Evolutionary conservation across 805 yeast genomes (phyloP).

Genomic region (Torulaspora delbrueckii): DNA sequence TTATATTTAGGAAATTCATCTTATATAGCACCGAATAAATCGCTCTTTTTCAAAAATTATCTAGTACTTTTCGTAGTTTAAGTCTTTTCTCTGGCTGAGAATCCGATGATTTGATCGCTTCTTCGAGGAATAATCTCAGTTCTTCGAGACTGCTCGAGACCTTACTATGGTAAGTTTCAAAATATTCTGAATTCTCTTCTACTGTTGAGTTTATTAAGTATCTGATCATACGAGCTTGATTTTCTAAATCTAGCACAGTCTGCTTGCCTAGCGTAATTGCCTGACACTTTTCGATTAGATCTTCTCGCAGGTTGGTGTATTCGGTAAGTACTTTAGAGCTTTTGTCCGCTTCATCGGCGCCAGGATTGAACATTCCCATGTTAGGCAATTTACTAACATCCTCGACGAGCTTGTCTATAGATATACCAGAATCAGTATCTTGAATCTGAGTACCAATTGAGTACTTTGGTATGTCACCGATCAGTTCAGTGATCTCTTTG

Average conservation of each 20-base stretch:
- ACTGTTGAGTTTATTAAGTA: slow-evolving; percentile 10
- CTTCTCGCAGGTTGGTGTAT: slow-evolving; percentile 23
- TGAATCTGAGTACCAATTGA: slow-evolving; percentile 22
- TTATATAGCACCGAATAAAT: slow-evolving; percentile 6
- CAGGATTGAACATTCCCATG: slow-evolving; percentile 12
- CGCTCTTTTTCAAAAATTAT: slow-evolving; percentile 3
- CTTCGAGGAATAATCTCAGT: slow-evolving; percentile 16
- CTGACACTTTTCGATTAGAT: slow-evolving; percentile 18
- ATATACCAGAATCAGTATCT: slow-evolving; percentile 9
- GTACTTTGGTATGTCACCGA: slow-evolving; percentile 29
- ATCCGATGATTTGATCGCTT: slow-evolving; percentile 15
- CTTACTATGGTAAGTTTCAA: slow-evolving; percentile 10
- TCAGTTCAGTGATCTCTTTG: slow-evolving; percentile 16
- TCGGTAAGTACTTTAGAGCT: slow-evolving; percentile 20
- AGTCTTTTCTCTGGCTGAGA: not conserved
- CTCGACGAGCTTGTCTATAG: slow-evolving; percentile 18
- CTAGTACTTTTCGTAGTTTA: slow-evolving; percentile 1
- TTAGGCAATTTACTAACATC: slow-evolving; percentile 28
- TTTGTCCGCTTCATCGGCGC: slow-evolving; percentile 11
- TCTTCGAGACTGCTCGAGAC: slow-evolving; percentile 16
- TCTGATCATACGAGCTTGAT: slow-evolving; percentile 8
- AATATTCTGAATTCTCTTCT: slow-evolving; percentile 13
- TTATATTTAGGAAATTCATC: slow-evolving; percentile 1
- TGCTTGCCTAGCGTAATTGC: slow-evolving; percentile 17
- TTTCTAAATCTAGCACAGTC: slow-evolving; percentile 3